Evolutionary conservation across 202 grass and related monocot genomes (phyloP).

Genomic region (Cymbopogon flexuosus): DNA sequence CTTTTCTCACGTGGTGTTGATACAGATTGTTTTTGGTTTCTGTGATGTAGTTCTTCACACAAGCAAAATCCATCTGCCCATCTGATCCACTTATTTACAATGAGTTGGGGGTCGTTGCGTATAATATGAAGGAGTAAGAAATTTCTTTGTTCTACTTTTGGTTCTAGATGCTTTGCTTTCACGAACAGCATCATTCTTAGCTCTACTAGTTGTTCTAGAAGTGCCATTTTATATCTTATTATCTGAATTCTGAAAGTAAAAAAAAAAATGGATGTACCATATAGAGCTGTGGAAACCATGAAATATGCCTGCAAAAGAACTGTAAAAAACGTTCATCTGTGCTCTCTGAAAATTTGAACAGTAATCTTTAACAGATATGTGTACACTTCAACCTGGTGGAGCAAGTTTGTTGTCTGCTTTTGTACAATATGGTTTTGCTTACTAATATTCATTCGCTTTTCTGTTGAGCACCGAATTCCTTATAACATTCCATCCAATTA

Average conservation of each 20-base stretch:
- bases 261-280: constrained; percentile 6
- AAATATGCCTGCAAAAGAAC: background rate
- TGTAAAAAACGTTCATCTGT: background rate
- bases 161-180: constrained; percentile 9
- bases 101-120: constrained; percentile 87
- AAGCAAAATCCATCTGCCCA: constrained; percentile 87
- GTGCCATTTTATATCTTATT: constrained; percentile 2
- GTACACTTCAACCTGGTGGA: background rate
- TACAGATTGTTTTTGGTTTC: constrained; percentile 47
- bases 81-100: constrained; percentile 96
- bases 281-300: background rate
- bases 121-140: constrained; percentile 98
- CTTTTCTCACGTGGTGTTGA: background rate
- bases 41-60: constrained; percentile 78
- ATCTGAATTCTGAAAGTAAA: background rate
- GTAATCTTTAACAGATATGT: background rate
- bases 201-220: constrained; percentile 18
- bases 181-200: constrained; percentile 7
- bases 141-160: constrained; percentile 17
- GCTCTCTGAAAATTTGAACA: background rate
- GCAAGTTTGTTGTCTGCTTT: background rate
- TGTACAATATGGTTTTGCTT: constrained; percentile 1
- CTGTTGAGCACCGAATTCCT: background rate
- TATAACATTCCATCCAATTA: constrained; percentile 23
- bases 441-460: background rate